Evolutionary conservation across 257 asterid species (phyloP).

Genomic region (Solanum rostratum): DNA sequence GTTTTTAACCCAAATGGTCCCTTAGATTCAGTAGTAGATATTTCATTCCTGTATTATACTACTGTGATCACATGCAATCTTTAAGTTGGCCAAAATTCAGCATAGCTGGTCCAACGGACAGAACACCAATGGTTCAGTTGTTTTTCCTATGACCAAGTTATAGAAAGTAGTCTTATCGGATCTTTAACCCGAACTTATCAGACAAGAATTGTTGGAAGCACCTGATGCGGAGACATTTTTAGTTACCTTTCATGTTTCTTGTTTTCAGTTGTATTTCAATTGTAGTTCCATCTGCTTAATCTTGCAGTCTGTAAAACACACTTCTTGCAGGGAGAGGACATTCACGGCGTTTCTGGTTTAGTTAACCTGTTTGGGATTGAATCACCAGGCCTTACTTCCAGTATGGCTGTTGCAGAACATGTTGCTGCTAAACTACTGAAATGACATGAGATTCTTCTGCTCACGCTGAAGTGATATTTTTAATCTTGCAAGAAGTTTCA

Average conservation of each 20-base stretch:
- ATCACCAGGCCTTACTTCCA: slow-evolving; percentile 80
- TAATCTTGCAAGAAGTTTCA: not conserved
- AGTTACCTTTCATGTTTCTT: not conserved
- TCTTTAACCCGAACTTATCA: accelerated
- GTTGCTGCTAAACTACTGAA: slow-evolving; percentile 38
- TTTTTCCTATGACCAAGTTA: not conserved
- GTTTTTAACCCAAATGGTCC: not conserved
- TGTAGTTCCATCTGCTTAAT: not conserved
- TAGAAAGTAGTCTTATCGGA: not conserved
- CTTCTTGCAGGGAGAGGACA: slow-evolving; percentile 48
- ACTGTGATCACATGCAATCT: not conserved
- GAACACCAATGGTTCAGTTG: not conserved
- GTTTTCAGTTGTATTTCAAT: not conserved
- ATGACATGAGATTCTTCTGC: not conserved
- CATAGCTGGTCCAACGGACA: not conserved
- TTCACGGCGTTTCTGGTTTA: slow-evolving; percentile 49
- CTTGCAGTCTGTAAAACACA: not conserved
- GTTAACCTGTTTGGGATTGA: slow-evolving; percentile 76
- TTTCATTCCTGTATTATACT: not conserved
- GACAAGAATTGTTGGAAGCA: not conserved
- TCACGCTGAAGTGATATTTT: not conserved
- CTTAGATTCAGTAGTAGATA: not conserved
- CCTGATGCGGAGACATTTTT: not conserved
- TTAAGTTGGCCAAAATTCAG: not conserved
- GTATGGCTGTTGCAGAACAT: slow-evolving; percentile 67